These are phyloP conservation scores for Lactifluus hygrophoroides DNA, from an alignment of 768 basidiomycete species.

Conservation along the genomic window DNA sequence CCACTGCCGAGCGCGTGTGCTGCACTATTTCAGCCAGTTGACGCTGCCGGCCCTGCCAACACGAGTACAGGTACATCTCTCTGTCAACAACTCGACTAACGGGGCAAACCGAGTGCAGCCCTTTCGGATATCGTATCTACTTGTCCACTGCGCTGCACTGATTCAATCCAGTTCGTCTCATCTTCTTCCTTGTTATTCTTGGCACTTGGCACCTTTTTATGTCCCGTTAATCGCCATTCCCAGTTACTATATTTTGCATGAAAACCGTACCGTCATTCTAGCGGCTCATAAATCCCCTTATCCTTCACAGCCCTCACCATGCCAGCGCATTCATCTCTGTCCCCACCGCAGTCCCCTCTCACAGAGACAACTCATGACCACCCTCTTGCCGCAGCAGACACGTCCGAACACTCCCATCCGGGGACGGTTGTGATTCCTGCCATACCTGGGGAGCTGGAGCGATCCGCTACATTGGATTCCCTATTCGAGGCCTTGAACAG, in stretches of 20 bases:
- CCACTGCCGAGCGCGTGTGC: not conserved
- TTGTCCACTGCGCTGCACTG: not conserved
- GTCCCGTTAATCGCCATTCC: not conserved
- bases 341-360: not conserved
- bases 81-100: not conserved
- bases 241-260: not conserved
- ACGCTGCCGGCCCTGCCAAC: not conserved
- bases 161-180: not conserved
- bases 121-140: not conserved
- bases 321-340: not conserved
- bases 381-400: not conserved
- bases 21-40: not conserved
- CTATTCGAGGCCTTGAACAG: constrained; percentile 2
- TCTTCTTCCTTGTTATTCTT: too few relatives aligned
- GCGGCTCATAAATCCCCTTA: not conserved
- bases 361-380: not conserved
- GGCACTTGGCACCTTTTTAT: not conserved
- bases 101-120: not conserved
- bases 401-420: not conserved
- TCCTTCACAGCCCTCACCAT: not conserved
- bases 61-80: not conserved
- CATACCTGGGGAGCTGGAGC: not conserved
- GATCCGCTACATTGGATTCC: not conserved
- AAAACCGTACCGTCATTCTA: not conserved
- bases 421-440: not conserved